A percentile compares a stretch with the other conserved stretches of the same genome.
Conservation (phyloP, 1,139 yeast genomes). For the Nadsonia commutata region DNA sequence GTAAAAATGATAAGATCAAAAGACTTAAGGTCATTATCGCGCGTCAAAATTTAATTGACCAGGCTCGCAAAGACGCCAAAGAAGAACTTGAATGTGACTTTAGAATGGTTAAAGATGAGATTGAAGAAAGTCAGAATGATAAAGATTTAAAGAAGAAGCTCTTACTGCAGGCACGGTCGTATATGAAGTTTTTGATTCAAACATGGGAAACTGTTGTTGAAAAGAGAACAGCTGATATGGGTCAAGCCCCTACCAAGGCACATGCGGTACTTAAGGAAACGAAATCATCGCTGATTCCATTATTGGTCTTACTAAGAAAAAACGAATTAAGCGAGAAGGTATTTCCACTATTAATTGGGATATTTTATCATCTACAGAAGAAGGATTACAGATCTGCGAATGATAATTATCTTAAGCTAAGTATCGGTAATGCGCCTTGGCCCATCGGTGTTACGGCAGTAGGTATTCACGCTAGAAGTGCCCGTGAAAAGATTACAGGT, state of each 20-base stretch:
- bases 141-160: conserved; percentile 18
- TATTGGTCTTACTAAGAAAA: conserved; percentile 44
- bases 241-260: conserved; percentile 10
- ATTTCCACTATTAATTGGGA: conserved; percentile 44
- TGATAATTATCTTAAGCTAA: conserved; percentile 57
- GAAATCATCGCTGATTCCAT: conserved; percentile 42
- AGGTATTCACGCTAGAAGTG: conserved; percentile 65
- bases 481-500: conserved; percentile 30
- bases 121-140: conserved; percentile 27
- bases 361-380: conserved; percentile 44
- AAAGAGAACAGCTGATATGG: conserved; percentile 5
- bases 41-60: conserved; percentile 5
- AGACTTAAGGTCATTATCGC: conserved; percentile 16
- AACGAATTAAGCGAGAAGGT: conserved; percentile 30
- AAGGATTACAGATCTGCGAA: conserved; percentile 41
- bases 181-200: conserved; percentile 30
- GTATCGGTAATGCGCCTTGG: conserved; percentile 87
- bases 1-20: conserved; percentile 11
- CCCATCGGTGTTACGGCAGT: conserved; percentile 76
- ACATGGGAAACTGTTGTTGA: conserved; percentile 30
- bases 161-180: conserved; percentile 32
- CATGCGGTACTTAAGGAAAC: conserved; percentile 35
- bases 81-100: conserved; percentile 5
- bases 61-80: not conserved
- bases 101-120: conserved; percentile 15